Conservation (phyloP, 192 early-diverging fungal genomes). For the Glomus cerebriforme region DNA sequence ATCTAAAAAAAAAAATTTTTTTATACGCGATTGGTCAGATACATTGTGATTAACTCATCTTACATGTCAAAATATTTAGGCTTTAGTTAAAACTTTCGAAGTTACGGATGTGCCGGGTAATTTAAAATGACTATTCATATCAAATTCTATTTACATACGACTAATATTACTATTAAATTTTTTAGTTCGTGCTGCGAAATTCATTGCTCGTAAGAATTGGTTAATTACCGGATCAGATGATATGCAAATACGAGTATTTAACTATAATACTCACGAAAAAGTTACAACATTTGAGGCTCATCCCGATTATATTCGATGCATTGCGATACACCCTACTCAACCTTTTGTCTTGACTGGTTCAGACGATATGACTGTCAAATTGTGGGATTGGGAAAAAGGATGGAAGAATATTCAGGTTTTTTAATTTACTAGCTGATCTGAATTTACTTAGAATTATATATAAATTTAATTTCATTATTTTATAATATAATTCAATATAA, state of each 20-base stretch:
- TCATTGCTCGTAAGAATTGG: slow-evolving; percentile 97
- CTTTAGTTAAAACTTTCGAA: slow-evolving; percentile 96
- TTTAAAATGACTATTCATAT: background rate
- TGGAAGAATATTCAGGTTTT: slow-evolving; percentile 92
- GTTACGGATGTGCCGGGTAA: slow-evolving; percentile 88
- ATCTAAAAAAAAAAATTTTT: no score
- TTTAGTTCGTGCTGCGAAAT: slow-evolving; percentile 96
- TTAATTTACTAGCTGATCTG: background rate
- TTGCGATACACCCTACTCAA: slow-evolving; percentile 97
- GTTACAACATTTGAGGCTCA: slow-evolving; percentile 96
- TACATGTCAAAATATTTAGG: slow-evolving; percentile 48
- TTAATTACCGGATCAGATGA: slow-evolving; percentile 96
- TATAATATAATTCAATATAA: no score
- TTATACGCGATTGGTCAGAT: background rate
- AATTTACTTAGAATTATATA: background rate
- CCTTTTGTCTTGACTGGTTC: slow-evolving; percentile 91
- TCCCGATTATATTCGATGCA: slow-evolving; percentile 92
- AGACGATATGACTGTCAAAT: slow-evolving; percentile 95
- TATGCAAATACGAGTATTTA: slow-evolving; percentile 96
- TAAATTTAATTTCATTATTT: background rate
- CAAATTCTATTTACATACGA: background rate
- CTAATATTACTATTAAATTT: background rate
- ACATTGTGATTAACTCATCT: background rate
- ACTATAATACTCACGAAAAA: slow-evolving; percentile 99
- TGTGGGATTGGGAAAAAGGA: slow-evolving; percentile 99